phyloP scores from a whole-genome alignment of 495 filamentous ascomycete genomes.

The Recurvomyces mirabilis region DNA sequence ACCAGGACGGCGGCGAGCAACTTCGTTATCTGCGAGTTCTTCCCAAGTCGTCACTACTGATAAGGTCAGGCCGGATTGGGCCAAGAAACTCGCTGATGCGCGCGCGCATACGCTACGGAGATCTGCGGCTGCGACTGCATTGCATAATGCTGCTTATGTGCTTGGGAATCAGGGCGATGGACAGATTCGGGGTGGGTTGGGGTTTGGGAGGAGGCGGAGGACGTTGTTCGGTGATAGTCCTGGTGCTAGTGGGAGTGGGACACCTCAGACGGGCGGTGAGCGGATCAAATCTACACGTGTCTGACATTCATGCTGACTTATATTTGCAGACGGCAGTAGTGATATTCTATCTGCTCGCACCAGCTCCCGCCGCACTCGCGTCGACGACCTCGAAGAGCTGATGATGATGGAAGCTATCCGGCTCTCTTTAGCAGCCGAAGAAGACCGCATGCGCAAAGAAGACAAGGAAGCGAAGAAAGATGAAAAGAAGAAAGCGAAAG shows the following conservation, averaged over 20 bases:
- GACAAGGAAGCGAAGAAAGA: slow-evolving; percentile 74
- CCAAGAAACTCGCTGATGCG: slow-evolving; percentile 75
- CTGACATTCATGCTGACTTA: slow-evolving; percentile 33
- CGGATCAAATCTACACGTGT: too few relatives aligned
- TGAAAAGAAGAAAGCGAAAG: slow-evolving; percentile 71
- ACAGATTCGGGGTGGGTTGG: slow-evolving; percentile 34
- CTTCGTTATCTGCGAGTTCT: slow-evolving; percentile 70
- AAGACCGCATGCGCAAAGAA: slow-evolving; percentile 70
- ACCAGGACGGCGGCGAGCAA: slow-evolving; percentile 53
- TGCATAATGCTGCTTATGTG: slow-evolving; percentile 90
- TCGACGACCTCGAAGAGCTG: slow-evolving; percentile 89
- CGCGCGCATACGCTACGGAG: slow-evolving; percentile 72
- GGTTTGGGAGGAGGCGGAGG: slow-evolving; percentile 31
- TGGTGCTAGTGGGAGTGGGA: slow-evolving; percentile 29
- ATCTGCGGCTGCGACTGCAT: slow-evolving; percentile 83
- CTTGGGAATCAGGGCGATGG: slow-evolving; percentile 53
- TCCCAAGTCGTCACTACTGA: slow-evolving; percentile 84
- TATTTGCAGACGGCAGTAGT: slow-evolving; percentile 34
- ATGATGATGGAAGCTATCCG: slow-evolving; percentile 98
- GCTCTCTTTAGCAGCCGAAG: slow-evolving; percentile 76
- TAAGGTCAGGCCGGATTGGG: slow-evolving; percentile 85
- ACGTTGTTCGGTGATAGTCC: slow-evolving; percentile 31
- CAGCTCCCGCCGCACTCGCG: slow-evolving; percentile 50
- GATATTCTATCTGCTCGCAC: slow-evolving; percentile 41
- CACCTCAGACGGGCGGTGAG: slow-evolving; percentile 26